Base-by-base conservation (phyloP, 2,329 filamentous ascomycete species). In the Alternaria viburni region DNA sequence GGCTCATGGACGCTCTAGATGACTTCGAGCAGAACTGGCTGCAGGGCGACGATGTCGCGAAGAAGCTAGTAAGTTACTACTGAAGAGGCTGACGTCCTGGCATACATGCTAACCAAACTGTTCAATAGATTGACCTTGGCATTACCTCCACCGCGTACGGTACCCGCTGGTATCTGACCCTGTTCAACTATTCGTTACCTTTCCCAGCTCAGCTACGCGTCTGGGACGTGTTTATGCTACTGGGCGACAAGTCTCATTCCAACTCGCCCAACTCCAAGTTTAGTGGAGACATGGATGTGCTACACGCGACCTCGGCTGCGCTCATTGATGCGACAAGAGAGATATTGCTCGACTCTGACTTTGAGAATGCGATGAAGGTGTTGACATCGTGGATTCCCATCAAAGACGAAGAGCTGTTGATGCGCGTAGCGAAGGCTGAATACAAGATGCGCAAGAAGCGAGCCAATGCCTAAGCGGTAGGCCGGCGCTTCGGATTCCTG, bases 351-450 rank as follows among this genome's bases (percentile, higher is more conserved):
- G 93, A 96, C 73, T 93, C 92, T 17, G 96, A 99, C 78, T 99
- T 98, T 79, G 96, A 99, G 79, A 97, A 96, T 74, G 92, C 92
- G 50, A 99, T 99, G 96, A 98, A 97, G 83, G 91, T 94, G 8
- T 84, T 99, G 66, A 98, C 96, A 28, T 93, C 91, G 60, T 97
- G 93, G 89, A 91, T 98, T 47, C 93, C 95, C 19, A 91, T 99
- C 78, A 93, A 93, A 80, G 95, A 99, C 74, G 93, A 97, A 76
- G 93, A 98, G 77, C 81, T 97, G 61, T 86, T 99, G 73, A 97
- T 99, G 93, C 90, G 90, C 73, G 93, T 97, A 62, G 90, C 93
- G 25, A 90, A 90, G 75, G 89, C 92, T 13, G 95, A 98, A 82
- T 97, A 92, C 88, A 97, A 92, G 83, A 82, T 88, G 73, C 83